Evolutionary conservation across 73 alveolate species (phyloP), one percentile per base, ranked within the genome.

Genomic region (Symbiodinium natans): DNA sequence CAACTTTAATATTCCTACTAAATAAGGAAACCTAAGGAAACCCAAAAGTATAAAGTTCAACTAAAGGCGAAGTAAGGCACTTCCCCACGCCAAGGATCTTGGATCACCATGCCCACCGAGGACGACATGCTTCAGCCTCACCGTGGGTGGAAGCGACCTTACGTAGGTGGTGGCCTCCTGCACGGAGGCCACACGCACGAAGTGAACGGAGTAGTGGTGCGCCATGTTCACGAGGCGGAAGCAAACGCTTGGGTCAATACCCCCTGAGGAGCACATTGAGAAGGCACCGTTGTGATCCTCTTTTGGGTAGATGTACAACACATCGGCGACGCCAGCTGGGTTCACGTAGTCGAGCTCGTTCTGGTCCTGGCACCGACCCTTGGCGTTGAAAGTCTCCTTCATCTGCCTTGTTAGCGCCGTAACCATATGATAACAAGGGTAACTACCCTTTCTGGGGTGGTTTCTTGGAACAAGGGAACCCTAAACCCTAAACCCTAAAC

Each of bases 141-240:
- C 80, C 19, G 40, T 31, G 80, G 36, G 11, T 13, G 80, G 80
- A 31, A 63, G 29, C 36, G 36, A 25, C 33, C 27, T 63, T 29
- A 63, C 80, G 19, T 23, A 63, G 36, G 80, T 15, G 27, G 33
- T 63, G 36, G 80, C 80, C 4, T 63, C 80, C 38, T 63, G 80
- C 80, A 63, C 80, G 36, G 80, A 63, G 19, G 38, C 80, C 80
- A 63, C 80, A n/a, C 80, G 80, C 80, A 63, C 80, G 27, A 63
- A 63, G 27, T 63, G 80, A 31, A 63, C 80, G 80, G 80, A 63
- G 80, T 63, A 63, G 80, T 63, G 80, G 27, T 63, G 80, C 29
- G 80, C 80, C 80, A 63, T 63, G 80, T 63, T 10, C 21, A 63
- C 80, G 36, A 63, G 80, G 36, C 80, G 80, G 80, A 23, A 63